These are phyloP conservation scores for Brassica incana DNA, from an alignment of 345 rosid species.

Conservation along the genomic window DNA sequence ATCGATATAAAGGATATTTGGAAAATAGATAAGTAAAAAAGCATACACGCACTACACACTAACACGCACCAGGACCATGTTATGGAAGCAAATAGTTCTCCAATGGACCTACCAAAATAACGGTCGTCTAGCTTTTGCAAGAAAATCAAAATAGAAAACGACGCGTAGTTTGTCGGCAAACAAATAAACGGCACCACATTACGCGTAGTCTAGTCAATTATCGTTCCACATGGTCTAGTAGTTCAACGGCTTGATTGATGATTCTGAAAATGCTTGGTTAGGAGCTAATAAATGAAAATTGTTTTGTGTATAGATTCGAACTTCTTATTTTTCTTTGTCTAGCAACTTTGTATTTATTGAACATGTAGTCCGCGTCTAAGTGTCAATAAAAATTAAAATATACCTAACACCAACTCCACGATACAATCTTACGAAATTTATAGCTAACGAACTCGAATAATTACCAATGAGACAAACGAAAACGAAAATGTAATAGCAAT, in stretches of 20 bases:
- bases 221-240: background rate
- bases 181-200: constrained; percentile 32
- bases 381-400: constrained; percentile 5
- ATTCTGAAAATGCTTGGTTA: background rate
- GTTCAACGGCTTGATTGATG: background rate
- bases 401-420: constrained; percentile 30
- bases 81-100: constrained; percentile 2
- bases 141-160: constrained; percentile 11
- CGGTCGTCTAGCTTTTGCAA: constrained; percentile 14
- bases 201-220: background rate
- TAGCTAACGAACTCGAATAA: constrained; percentile 2
- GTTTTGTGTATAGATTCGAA: background rate
- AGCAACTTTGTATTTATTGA: background rate
- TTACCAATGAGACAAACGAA: constrained; percentile 12
- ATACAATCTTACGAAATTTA: constrained; percentile 8
- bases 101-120: constrained; percentile 24
- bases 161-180: constrained; percentile 35
- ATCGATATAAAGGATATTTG: background rate
- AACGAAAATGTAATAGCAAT: background rate
- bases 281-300: background rate
- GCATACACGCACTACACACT: background rate
- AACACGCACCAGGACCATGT: constrained; percentile 27
- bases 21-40: background rate
- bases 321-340: background rate
- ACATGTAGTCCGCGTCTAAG: background rate